Evolutionary conservation across 1,284 basidiomycete species (phyloP), one percentile per base, ranked within the genome.

Genomic region (Polyporus tsugae): DNA sequence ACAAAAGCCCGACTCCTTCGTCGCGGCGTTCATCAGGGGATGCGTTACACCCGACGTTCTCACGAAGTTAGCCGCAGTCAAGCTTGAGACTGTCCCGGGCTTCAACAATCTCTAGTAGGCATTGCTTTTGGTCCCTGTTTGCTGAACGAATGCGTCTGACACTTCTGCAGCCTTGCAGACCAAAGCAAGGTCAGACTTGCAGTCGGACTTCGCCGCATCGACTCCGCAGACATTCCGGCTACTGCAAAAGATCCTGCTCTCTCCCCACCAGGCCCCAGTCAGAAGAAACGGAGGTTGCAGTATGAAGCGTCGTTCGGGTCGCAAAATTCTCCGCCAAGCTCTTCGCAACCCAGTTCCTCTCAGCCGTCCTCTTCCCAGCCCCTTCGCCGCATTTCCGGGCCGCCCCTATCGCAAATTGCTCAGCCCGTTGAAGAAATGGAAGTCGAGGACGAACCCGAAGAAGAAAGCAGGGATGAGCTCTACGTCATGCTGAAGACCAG

Each of bases 1-100:
- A 11, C 4, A n/a, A 46, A 46, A 46, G 2, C 29, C 49, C 41
- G 53, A 13, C 15, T 64, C 33, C 60, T 39, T 15, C 44, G 29
- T 7, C 25, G 22, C 22, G 46, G 6, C 46, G 22, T 35, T 33
- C 39, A 68, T 65, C 69, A 93, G 91, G 92, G 90, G 89, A 72
- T 94, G 92, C 69, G 88, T 93, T 13, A 91, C 89, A 7, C 82
- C 86, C 5, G 78, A 81, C 53, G 87, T 90, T 58, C 78, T 94
- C 42, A 78, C 75, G 33, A 76, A 82, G 58, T 80, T 94, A 57
- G 85, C 87, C 44, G 64, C 78, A 15, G 75, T 81, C 53, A 78
- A 81, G 60, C 71, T 89, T 44, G 81, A 84, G 19, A 77, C 73
- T 36, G 78, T 91, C 9, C 70, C 78, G 2, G 90, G 90, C 0